Base-by-base conservation (phyloP, 2,329 filamentous ascomycete species). In the Penicillium sp. region DNA sequence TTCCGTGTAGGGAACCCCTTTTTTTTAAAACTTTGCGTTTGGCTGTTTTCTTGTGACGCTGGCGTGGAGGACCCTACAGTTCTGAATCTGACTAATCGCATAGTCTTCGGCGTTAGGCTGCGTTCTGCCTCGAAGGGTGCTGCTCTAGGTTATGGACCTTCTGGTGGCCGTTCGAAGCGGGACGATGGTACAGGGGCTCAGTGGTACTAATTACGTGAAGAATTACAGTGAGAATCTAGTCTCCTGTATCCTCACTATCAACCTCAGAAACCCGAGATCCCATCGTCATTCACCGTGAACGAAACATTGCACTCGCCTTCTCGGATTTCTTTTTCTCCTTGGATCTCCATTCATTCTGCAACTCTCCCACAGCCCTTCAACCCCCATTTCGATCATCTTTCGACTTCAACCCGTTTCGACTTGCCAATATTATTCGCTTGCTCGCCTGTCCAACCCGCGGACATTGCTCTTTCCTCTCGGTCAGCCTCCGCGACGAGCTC, bases 61-160 rank as follows among this genome's bases (percentile, higher is more conserved):
- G 83, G 84, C 86, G 83, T 82, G 85, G 89, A 83, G 84, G 82
- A 80, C 48, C 56, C 55, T 69, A 82, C 77, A 84, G 83, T 85
- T 87, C 85, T 84, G 85, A 83, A 83, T 82, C 81, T 85, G 85
- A 88, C 87, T 91, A 87, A 90, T 88, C 75, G 82, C 79, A 86
- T 87, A 90, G 88, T 89, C 84, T 87, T 83, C 87, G 87, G 83
- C 88, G 87, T 87, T 85, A 91, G 88, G 87, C 87, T 91, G 83
- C 88, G 88, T 83, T 91, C 88, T 82, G 86, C 87, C 83, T 88
- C 87, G 71, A 89, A 88, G 80, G 86, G 85, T 81, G 82, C 79
- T 79, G 80, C 80, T 75, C 72, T 73, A 73, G 75, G 74, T 76
- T 72, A 75, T 70, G 68, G 71, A 65, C 70, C 76, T 75, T 71